A percentile compares a stretch with the other conserved stretches of the same genome.
Conservation (phyloP, 2,329 filamentous ascomycete species). For the Aureobasidium melanogenum region DNA sequence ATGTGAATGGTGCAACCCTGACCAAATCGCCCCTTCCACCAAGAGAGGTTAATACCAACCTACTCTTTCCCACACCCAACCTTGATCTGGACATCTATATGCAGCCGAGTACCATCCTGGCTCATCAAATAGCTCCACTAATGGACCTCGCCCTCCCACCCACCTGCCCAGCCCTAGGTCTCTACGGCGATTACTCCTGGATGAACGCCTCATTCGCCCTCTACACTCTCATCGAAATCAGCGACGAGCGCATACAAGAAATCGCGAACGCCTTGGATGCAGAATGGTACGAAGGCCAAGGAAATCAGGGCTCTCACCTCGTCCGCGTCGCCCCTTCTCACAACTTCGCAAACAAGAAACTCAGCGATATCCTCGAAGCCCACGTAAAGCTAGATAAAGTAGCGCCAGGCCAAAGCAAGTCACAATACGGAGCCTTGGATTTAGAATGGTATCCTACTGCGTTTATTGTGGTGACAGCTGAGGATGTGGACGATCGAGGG, state of each 20-base stretch:
- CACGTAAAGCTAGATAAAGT: background rate
- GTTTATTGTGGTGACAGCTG: background rate
- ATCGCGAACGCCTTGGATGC: background rate
- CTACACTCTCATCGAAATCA: background rate
- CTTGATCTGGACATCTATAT: too few species aligned
- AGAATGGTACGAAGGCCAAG: background rate
- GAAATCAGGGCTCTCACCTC: background rate
- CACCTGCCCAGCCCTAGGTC: background rate
- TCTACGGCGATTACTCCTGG: background rate
- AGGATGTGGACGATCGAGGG: background rate
- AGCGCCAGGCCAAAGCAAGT: background rate
- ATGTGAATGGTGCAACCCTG: background rate
- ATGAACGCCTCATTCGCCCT: background rate
- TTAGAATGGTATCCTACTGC: background rate
- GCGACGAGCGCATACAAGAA: background rate
- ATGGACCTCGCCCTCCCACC: background rate
- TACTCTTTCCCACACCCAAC: too few species aligned
- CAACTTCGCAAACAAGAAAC: background rate
- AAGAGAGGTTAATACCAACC: too few species aligned
- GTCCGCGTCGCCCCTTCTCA: background rate
- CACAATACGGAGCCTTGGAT: background rate
- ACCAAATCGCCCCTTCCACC: background rate
- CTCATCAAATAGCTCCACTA: too few species aligned
- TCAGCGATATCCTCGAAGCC: background rate
- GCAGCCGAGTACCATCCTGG: too few species aligned